A percentile compares a stretch with the other conserved stretches of the same genome.
Conservation (phyloP, 1,284 basidiomycete species). For the Sporisorium scitamineum region DNA sequence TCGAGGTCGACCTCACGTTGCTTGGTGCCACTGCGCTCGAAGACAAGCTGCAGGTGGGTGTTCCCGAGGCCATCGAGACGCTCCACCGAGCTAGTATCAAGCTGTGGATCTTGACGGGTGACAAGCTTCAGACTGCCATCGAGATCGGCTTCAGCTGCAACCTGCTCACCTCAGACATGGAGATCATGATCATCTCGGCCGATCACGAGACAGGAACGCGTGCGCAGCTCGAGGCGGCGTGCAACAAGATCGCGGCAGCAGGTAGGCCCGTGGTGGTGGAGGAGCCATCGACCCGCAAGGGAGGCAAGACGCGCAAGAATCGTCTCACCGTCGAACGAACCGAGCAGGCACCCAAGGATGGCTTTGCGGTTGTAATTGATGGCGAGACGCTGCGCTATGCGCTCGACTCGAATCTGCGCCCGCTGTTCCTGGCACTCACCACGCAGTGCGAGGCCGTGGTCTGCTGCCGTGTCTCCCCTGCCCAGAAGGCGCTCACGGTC, state of each 20-base stretch:
- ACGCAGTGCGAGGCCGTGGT: slow-evolving; percentile 97
- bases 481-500: slow-evolving; percentile 95
- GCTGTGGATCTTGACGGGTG: slow-evolving; percentile 94
- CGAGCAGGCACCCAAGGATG: slow-evolving; percentile 63
- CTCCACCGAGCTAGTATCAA: slow-evolving; percentile 95
- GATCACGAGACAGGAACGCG: slow-evolving; percentile 81
- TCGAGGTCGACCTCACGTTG: slow-evolving; percentile 85
- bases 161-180: slow-evolving; percentile 70
- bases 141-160: slow-evolving; percentile 78
- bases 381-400: slow-evolving; percentile 91
- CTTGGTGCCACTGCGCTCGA: slow-evolving; percentile 95
- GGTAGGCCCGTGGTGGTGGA: slow-evolving; percentile 73
- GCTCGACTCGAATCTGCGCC: slow-evolving; percentile 81
- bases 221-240: slow-evolving; percentile 87
- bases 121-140: slow-evolving; percentile 97
- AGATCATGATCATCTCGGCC: slow-evolving; percentile 94
- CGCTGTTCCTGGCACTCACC: slow-evolving; percentile 87
- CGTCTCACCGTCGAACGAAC: slow-evolving; percentile 52
- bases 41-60: slow-evolving; percentile 95
- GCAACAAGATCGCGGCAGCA: slow-evolving; percentile 92
- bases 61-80: slow-evolving; percentile 93
- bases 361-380: slow-evolving; percentile 95
- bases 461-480: slow-evolving; percentile 94
- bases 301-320: slow-evolving; percentile 45
- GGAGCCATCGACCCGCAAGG: slow-evolving; percentile 27